Evolutionary conservation across 75 land plant genomes (phyloP).

Genomic region (Cupressus sempervirens): DNA sequence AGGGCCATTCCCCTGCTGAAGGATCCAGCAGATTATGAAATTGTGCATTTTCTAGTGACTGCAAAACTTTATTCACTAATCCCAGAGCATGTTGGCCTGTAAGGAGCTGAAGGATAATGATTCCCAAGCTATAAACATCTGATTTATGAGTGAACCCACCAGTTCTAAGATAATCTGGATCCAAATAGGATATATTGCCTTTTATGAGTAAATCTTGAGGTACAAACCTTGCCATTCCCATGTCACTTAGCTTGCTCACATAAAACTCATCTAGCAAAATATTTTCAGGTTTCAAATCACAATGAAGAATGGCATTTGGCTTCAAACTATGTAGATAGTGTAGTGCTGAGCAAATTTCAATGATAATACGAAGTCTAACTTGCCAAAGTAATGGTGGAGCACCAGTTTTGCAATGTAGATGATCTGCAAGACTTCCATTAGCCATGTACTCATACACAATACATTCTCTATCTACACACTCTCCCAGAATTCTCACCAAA

Average conservation of each 20-base stretch:
- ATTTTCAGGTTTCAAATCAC: conserved; percentile 43
- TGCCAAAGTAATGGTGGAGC: conserved; percentile 19
- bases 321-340: conserved; percentile 15
- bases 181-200: conserved; percentile 20
- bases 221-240: no score
- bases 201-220: not conserved
- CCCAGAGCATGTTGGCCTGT: conserved; percentile 11
- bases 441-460: conserved; percentile 38
- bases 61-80: not conserved
- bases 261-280: conserved; percentile 27
- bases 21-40: conserved; percentile 26
- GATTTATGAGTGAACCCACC: conserved; percentile 19
- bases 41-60: not conserved
- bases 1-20: conserved; percentile 64
- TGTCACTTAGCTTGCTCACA: conserved; percentile 1
- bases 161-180: conserved; percentile 22
- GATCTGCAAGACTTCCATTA: conserved; percentile 34
- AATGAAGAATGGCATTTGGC: conserved; percentile 29
- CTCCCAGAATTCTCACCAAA: conserved; percentile 20
- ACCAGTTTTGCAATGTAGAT: conserved; percentile 11
- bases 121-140: conserved; percentile 27
- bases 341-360: conserved; percentile 10
- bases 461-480: conserved; percentile 15
- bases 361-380: conserved; percentile 1
- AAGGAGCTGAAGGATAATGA: conserved; percentile 17